A percentile compares a stretch with the other conserved stretches of the same genome.
phyloP scores from a whole-genome alignment of 345 rosid species.

The Hibiscus syriacus region DNA sequence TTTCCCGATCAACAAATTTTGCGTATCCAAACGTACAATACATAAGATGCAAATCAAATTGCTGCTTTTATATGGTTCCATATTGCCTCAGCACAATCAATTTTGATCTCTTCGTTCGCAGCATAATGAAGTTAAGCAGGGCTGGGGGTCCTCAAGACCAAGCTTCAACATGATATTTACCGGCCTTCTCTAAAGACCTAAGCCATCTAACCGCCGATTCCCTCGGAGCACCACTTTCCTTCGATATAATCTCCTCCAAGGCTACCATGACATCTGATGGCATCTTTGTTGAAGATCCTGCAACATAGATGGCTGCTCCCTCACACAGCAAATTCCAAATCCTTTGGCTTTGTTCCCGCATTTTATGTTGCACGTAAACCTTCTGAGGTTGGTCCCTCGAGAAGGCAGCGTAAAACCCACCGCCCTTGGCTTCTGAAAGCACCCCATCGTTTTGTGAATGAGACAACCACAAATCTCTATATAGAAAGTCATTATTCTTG shows the following conservation, averaged over 20 bases:
- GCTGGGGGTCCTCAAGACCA: conserved; percentile 49
- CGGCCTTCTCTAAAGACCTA: conserved; percentile 62
- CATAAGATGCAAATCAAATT: background rate
- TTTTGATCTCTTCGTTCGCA: background rate
- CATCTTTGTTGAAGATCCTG: conserved; percentile 96
- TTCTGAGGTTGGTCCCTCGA: conserved; percentile 90
- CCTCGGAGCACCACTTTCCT: conserved; percentile 54
- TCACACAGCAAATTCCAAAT: conserved; percentile 53
- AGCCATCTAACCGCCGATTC: conserved; percentile 52
- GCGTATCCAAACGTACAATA: background rate
- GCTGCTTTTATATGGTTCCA: background rate
- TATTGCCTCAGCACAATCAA: background rate
- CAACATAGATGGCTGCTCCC: conserved; percentile 71
- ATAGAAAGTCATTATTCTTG: conserved; percentile 67
- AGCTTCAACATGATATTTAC: conserved; percentile 88
- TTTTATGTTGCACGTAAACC: conserved; percentile 82
- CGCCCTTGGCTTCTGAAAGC: conserved; percentile 67
- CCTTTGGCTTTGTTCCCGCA: conserved; percentile 48
- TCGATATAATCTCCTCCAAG: conserved; percentile 62
- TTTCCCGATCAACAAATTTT: background rate
- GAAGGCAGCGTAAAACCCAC: conserved; percentile 79
- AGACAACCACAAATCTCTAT: conserved; percentile 70
- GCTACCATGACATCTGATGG: conserved; percentile 68
- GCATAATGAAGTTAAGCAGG: background rate
- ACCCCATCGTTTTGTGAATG: conserved; percentile 45